phyloP scores from a whole-genome alignment of 371 early-diverging fungal species.

The Syncephalastrum monosporum region DNA sequence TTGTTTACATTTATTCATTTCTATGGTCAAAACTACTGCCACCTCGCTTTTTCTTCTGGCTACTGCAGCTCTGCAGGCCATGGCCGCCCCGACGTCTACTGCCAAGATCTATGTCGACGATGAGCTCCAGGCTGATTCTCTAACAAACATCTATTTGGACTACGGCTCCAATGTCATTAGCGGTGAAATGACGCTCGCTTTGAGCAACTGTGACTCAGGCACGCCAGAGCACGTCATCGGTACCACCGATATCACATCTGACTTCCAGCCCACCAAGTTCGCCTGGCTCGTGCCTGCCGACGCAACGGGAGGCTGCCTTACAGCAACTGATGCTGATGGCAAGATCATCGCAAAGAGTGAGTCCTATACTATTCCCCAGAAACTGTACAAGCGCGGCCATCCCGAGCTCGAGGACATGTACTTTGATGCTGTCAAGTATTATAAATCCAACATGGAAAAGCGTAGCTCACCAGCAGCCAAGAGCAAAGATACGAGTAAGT shows the following conservation, averaged over 20 bases:
- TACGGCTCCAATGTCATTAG: constrained; percentile 15
- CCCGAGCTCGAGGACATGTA: constrained; percentile 30
- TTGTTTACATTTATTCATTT: not conserved
- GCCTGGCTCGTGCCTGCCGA: constrained; percentile 26
- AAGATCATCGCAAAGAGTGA: constrained; percentile 22
- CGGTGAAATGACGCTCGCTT: constrained; percentile 13
- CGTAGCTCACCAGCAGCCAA: constrained; percentile 16
- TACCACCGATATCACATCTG: constrained; percentile 7
- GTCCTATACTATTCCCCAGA: constrained; percentile 5
- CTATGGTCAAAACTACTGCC: constrained; percentile 12
- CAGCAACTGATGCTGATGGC: constrained; percentile 17
- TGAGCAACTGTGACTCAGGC: constrained; percentile 15
- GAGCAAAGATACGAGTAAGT: constrained; percentile 18
- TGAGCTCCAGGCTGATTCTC: constrained; percentile 17
- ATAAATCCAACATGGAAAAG: constrained; percentile 20
- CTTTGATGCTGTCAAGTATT: constrained; percentile 30
- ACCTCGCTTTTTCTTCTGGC: constrained; percentile 24
- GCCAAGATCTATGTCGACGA: constrained; percentile 12
- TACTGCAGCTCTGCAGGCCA: constrained; percentile 27
- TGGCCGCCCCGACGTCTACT: constrained; percentile 17
- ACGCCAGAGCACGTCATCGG: constrained; percentile 17
- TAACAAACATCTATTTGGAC: constrained; percentile 25
- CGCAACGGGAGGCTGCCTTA: constrained; percentile 18
- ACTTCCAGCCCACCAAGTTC: constrained; percentile 24
- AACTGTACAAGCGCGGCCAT: constrained; percentile 25